Conservation (phyloP, 495 filamentous ascomycete species). For the Aeminium ludgeri region DNA sequence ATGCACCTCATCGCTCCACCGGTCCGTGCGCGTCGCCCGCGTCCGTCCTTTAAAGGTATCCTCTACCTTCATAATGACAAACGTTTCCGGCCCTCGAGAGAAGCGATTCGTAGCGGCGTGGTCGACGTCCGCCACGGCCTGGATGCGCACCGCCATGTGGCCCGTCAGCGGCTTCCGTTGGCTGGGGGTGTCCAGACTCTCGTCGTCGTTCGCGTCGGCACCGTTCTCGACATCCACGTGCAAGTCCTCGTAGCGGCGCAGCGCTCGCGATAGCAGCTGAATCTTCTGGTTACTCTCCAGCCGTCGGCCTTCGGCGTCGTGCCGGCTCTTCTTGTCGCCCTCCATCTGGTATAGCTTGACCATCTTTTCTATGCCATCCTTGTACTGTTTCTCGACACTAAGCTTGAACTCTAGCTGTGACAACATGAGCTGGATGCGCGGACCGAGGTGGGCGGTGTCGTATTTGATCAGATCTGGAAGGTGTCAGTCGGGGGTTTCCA, state of each 20-base stretch:
- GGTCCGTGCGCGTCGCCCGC: constrained; percentile 69
- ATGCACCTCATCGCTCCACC: constrained; percentile 81
- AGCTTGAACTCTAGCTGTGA: constrained; percentile 98
- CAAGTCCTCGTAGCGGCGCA: constrained; percentile 93
- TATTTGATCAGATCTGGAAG: constrained; percentile 92
- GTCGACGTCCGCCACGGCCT: constrained; percentile 85
- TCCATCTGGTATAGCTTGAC: constrained; percentile 93
- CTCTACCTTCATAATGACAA: constrained; percentile 89
- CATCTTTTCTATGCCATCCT: constrained; percentile 99
- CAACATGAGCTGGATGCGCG: constrained; percentile 96
- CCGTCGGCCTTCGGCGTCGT: constrained; percentile 73
- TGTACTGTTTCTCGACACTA: constrained; percentile 98
- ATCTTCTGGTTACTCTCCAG: constrained; percentile 98
- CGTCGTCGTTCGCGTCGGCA: constrained; percentile 72
- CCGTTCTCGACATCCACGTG: constrained; percentile 83
- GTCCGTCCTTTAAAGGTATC: constrained; percentile 79
- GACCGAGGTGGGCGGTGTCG: constrained; percentile 87
- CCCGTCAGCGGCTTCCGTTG: constrained; percentile 86
- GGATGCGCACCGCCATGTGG: constrained; percentile 67
- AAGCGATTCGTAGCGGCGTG: constrained; percentile 80
- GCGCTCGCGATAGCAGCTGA: constrained; percentile 79
- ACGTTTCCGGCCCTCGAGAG: constrained; percentile 80
- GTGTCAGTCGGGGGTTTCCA: constrained; percentile 12
- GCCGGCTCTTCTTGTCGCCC: constrained; percentile 87
- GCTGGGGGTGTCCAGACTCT: constrained; percentile 89